phyloP scores from a whole-genome alignment of 2,329 filamentous ascomycete species.

The Pyrenophora graminea region DNA sequence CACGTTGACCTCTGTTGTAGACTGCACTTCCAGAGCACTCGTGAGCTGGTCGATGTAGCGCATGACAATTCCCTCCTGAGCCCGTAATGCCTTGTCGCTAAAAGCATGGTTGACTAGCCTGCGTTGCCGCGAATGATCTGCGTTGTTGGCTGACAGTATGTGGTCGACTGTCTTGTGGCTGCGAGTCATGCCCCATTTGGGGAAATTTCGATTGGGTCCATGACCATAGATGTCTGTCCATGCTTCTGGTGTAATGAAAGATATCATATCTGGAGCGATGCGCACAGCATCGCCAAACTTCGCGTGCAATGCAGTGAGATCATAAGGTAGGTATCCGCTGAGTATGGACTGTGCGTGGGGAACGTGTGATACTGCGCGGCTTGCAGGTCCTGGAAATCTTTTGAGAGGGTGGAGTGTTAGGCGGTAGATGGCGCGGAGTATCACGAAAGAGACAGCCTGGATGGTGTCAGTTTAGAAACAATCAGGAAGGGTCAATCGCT shows the following conservation, averaged over 20 bases:
- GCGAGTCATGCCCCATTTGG: neutral
- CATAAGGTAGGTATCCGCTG: neutral
- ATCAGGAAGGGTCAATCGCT: neutral
- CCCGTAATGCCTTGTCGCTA: conserved; percentile 40
- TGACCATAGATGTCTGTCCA: conserved; percentile 47
- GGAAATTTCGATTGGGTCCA: neutral
- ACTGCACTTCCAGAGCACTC: neutral
- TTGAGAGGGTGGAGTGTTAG: conserved; percentile 23
- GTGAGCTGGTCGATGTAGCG: conserved; percentile 31
- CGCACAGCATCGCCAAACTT: conserved; percentile 16
- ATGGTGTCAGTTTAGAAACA: neutral
- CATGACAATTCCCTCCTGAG: conserved; percentile 42
- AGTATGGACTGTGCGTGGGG: neutral
- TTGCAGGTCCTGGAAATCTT: conserved; percentile 27
- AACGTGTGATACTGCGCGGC: conserved; percentile 22
- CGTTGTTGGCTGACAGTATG: conserved; percentile 14
- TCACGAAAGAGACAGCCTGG: neutral
- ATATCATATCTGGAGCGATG: conserved; percentile 10
- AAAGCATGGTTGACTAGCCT: conserved; percentile 42
- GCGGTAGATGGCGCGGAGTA: conserved; percentile 19
- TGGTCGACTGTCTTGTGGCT: conserved; percentile 6
- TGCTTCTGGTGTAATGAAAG: conserved; percentile 29
- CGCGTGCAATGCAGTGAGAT: conserved; percentile 4
- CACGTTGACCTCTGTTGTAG: neutral
- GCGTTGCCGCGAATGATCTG: conserved; percentile 35